Percentiles rank a stretch among this genome's conserved stretches.
Conservation (phyloP, 2,329 filamentous ascomycete genomes). For the Penicillium paneum region DNA sequence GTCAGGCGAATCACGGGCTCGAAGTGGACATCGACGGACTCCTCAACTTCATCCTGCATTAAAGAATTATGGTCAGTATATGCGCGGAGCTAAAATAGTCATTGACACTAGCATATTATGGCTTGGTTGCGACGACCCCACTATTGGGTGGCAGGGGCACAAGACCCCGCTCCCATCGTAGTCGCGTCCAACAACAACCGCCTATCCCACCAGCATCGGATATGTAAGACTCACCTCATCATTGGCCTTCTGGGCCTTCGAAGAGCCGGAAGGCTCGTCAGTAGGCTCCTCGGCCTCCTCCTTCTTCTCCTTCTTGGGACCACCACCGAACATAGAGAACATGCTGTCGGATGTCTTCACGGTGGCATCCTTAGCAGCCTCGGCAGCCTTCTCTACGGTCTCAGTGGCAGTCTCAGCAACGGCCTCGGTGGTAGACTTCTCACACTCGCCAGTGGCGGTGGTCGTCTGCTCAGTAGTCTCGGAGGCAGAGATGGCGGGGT, state of each 20-base stretch:
- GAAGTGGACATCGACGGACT: slow-evolving; percentile 93
- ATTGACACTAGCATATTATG: not conserved
- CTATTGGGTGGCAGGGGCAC: slow-evolving; percentile 12
- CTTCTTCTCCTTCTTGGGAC: slow-evolving; percentile 96
- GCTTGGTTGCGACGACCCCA: slow-evolving; percentile 9
- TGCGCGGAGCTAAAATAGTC: not conserved
- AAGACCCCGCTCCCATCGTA: slow-evolving; percentile 7
- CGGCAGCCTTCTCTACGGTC: slow-evolving; percentile 38
- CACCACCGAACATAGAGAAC: slow-evolving; percentile 98
- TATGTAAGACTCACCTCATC: slow-evolving; percentile 52
- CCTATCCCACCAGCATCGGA: slow-evolving; percentile 8
- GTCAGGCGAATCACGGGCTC: slow-evolving; percentile 94
- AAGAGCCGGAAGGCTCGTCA: slow-evolving; percentile 83
- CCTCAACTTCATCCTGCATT: slow-evolving; percentile 66
- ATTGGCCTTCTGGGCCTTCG: slow-evolving; percentile 70
- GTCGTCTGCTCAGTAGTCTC: slow-evolving; percentile 34
- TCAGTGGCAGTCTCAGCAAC: slow-evolving; percentile 37
- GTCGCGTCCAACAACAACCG: slow-evolving; percentile 2
- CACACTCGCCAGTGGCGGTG: slow-evolving; percentile 33
- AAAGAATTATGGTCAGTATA: slow-evolving; percentile 3
- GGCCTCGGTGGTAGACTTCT: slow-evolving; percentile 31
- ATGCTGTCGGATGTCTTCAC: slow-evolving; percentile 56
- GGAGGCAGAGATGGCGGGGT: slow-evolving; percentile 42
- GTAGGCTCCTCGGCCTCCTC: slow-evolving; percentile 70
- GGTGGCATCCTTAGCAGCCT: slow-evolving; percentile 39